Conservation (phyloP, 2,329 filamentous ascomycete genomes). For the Helotiales sp. region DNA sequence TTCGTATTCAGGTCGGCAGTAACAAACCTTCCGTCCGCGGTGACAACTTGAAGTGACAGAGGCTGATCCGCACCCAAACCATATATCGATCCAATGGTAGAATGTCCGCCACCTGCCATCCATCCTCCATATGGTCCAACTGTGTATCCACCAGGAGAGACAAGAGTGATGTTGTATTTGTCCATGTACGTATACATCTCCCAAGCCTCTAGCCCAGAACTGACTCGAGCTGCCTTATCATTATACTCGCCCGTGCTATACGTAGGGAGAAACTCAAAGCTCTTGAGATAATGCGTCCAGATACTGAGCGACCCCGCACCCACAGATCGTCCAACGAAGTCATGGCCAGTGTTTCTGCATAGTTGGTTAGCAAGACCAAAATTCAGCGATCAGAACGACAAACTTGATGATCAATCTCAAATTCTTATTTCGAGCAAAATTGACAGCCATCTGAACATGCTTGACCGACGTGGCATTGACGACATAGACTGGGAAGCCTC, state of each 20-base stretch:
- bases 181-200: conserved; percentile 29
- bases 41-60: conserved; percentile 17
- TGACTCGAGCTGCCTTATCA: conserved; percentile 30
- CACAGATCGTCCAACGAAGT: conserved; percentile 46
- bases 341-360: conserved; percentile 46
- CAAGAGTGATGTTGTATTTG: conserved; percentile 33
- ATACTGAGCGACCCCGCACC: conserved; percentile 33
- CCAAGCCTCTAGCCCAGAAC: conserved; percentile 13
- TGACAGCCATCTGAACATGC: conserved; percentile 35
- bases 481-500: conserved; percentile 35
- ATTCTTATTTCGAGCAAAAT: conserved; percentile 24
- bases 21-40: conserved; percentile 15
- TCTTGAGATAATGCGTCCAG: conserved; percentile 19
- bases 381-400: too few relatives aligned
- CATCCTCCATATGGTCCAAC: conserved; percentile 24
- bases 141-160: conserved; percentile 11
- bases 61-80: conserved; percentile 22
- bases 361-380: too few relatives aligned
- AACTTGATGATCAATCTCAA: conserved; percentile 19
- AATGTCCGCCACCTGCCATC: conserved; percentile 22
- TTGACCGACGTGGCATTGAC: conserved; percentile 34
- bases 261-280: conserved; percentile 13
- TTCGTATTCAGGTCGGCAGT: conserved; percentile 31
- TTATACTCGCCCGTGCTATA: conserved; percentile 4
- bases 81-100: conserved; percentile 6